Evolutionary conservation across 495 filamentous ascomycete genomes (phyloP), one percentile per base, ranked within the genome.

Genomic region (Halenospora varia): DNA sequence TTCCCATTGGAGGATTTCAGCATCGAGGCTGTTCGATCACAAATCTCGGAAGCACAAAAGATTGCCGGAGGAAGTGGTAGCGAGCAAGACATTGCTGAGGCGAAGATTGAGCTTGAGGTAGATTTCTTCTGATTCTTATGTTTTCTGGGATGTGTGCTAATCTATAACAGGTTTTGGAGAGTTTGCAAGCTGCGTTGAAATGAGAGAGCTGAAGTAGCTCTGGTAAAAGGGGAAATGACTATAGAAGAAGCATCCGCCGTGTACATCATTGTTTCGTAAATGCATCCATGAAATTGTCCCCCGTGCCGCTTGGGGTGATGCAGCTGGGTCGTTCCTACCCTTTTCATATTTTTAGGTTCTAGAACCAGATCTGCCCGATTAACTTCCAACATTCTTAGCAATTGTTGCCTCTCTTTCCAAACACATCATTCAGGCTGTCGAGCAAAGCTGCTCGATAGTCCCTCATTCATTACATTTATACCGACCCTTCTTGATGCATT

Each of bases 31-130:
- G 84, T 92, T 63, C 74, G 79, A 63, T 82, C 85, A 58, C 88
- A 96, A 77, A 87, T 97, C 60, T 72, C 87, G 52, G 94, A 99
- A 77, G 90, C 93, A 58, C 89, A 96, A 77, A 97, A 96, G 85
- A 88, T 97, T 73, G 90, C 88, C 58, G 80, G 76, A 70, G 94
- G 94, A 64, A 83, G 80, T 68, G 94, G 94, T 66, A 96, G 92
- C 72, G 94, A 97, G 83, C 88, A 92, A 76, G 94, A 99, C 69
- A 89, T 96, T 73, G 92, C 92, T 55, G 94, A 97, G 83, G 94
- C 94, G 56, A 97, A 94, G 82, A 90, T 97, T 71, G 95, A 99
- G 80, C 76, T 99, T 62, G 94, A 97, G 88, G 94, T 96, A 77
- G 60, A 79, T 65, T 50, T 20, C 1, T 2, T 13, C 8, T 15